Conservation (phyloP, 2,329 filamentous ascomycete genomes). For the Pyricularia sp. region DNA sequence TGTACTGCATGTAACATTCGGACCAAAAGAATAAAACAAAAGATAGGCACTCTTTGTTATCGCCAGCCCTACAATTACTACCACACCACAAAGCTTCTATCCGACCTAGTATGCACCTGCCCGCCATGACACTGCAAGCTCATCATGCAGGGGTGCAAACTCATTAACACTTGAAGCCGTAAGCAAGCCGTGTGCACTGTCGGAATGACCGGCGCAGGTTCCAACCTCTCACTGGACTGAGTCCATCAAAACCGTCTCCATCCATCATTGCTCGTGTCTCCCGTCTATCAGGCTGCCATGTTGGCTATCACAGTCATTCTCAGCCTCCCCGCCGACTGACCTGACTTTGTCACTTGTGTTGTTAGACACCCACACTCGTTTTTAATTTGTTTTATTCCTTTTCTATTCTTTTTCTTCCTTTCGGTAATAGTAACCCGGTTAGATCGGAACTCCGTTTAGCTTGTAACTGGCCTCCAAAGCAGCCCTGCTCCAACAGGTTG, state of each 20-base stretch:
- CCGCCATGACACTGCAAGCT: neutral
- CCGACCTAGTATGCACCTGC: neutral
- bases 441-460: neutral
- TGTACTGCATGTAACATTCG: neutral
- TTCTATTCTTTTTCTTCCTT: neutral
- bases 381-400: neutral
- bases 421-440: neutral
- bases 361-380: neutral
- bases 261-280: neutral
- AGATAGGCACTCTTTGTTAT: neutral
- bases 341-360: neutral
- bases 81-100: neutral
- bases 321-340: neutral
- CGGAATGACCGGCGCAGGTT: neutral
- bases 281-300: neutral
- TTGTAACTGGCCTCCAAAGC: neutral
- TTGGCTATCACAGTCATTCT: neutral
- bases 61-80: neutral
- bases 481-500: neutral
- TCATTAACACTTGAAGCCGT: neutral
- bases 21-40: too few relatives aligned
- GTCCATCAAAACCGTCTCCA: neutral
- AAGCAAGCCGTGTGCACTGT: neutral
- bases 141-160: neutral
- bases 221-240: neutral